These are phyloP conservation scores for Physcomitrium patens DNA, from an alignment of 225 moss, liverwort and hornwort species.

Conservation along the genomic window DNA sequence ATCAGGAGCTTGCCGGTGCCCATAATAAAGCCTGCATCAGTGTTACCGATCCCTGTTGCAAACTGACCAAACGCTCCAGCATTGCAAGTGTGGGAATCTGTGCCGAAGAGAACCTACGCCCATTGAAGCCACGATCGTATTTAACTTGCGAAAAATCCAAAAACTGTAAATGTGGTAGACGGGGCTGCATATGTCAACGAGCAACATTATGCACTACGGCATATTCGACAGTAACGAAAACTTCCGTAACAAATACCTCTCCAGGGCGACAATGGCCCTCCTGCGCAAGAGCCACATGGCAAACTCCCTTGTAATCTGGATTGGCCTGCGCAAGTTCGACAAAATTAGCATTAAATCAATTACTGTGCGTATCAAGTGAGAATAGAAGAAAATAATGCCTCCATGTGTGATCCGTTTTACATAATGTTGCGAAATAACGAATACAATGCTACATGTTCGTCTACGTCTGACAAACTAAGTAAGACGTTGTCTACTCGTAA, in stretches of 20 bases:
- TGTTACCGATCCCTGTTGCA: slow-evolving; percentile 95
- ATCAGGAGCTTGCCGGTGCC: slow-evolving; percentile 96
- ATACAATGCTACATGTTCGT: not conserved
- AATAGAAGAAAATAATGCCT: not conserved
- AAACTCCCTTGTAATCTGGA: slow-evolving; percentile 98
- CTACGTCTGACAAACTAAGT: not conserved
- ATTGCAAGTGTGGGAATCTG: slow-evolving; percentile 97
- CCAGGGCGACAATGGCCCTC: slow-evolving; percentile 99
- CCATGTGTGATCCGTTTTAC: not conserved
- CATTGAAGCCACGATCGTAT: slow-evolving; percentile 19
- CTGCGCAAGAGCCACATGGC: slow-evolving; percentile 94
- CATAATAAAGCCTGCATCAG: slow-evolving; percentile 98
- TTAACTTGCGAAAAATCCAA: not conserved
- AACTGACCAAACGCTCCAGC: slow-evolving; percentile 99
- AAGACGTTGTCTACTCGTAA: not conserved
- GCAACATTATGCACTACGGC: not conserved
- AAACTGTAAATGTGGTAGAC: not conserved
- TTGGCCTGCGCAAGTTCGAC: slow-evolving; percentile 64
- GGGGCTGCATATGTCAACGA: too few relatives aligned
- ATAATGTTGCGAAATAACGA: slow-evolving; percentile 14
- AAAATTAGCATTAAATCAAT: slow-evolving; percentile 15
- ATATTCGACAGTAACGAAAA: not conserved
- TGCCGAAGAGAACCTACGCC: slow-evolving; percentile 93
- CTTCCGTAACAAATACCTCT: slow-evolving; percentile 57
- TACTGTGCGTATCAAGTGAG: not conserved